Evolutionary conservation across 345 rosid species (phyloP).

Genomic region (Pseudoturritis turrita): DNA sequence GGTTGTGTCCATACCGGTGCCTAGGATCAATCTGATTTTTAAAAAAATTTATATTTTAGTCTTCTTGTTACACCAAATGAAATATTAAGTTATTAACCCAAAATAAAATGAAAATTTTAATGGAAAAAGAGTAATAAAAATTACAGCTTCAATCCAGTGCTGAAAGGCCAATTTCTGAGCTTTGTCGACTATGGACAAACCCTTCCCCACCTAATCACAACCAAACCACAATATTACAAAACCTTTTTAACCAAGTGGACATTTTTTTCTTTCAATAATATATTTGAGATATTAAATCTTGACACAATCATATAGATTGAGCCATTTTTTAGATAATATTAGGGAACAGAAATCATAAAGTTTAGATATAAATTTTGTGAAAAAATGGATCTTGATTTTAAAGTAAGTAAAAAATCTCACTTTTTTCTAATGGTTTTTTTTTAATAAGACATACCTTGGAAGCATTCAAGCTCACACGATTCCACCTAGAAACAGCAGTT

Average conservation of each 20-base stretch:
- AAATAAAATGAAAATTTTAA: not conserved
- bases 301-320: too few relatives aligned
- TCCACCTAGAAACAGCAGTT: conserved; percentile 72
- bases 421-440: too few relatives aligned
- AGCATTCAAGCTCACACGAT: conserved; percentile 66
- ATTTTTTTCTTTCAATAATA: not conserved
- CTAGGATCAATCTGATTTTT: conserved; percentile 79
- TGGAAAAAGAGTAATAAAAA: not conserved
- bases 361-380: not conserved
- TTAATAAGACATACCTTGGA: conserved; percentile 48
- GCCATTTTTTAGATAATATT: not conserved
- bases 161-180: conserved; percentile 88
- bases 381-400: not conserved
- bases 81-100: not conserved
- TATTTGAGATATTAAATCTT: not conserved
- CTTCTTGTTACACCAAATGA: not conserved
- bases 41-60: not conserved
- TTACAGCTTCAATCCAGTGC: conserved; percentile 85
- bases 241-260: not conserved
- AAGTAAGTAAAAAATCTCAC: not conserved
- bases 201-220: conserved; percentile 62
- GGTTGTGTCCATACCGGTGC: conserved; percentile 81
- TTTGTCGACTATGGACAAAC: conserved; percentile 54
- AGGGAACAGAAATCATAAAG: not conserved
- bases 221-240: conserved; percentile 12